Percentiles rank a stretch among this genome's conserved stretches.
Evolutionary conservation across 2,329 filamentous ascomycete genomes (phyloP).

Genomic region (Blastomyces parvus): DNA sequence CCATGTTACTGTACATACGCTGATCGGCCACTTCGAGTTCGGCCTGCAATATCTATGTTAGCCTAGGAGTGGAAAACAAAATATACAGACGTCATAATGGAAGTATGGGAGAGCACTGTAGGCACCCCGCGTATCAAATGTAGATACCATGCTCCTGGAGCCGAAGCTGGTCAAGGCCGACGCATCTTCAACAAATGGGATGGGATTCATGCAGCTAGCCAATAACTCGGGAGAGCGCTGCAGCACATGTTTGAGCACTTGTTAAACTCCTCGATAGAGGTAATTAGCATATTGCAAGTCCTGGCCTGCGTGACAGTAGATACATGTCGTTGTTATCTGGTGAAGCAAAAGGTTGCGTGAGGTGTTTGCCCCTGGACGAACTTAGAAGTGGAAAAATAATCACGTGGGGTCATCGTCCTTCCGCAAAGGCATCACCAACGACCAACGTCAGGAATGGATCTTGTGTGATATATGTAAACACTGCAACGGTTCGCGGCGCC

Average conservation of each 20-base stretch:
- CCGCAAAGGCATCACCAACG: no score
- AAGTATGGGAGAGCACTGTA: not conserved
- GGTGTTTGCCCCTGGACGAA: no score
- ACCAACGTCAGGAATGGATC: no score
- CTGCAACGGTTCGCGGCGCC: no score
- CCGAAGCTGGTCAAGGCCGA: not conserved
- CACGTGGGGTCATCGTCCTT: no score
- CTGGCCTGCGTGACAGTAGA: not conserved
- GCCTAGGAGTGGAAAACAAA: not conserved
- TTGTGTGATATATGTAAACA: no score
- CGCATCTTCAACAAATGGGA: not conserved
- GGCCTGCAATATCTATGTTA: not conserved
- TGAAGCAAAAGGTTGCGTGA: no score
- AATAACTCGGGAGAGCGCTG: not conserved
- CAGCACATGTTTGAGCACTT: not conserved
- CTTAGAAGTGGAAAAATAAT: no score
- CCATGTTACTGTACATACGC: not conserved
- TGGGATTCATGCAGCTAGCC: not conserved
- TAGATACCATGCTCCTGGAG: not conserved
- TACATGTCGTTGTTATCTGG: not conserved
- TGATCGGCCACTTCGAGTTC: not conserved
- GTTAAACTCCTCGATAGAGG: not conserved
- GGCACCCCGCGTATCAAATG: not conserved
- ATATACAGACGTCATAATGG: not conserved
- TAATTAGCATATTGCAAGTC: not conserved